Base-by-base conservation (phyloP, 345 rosid genomes). In the Sisymbrium irio region DNA sequence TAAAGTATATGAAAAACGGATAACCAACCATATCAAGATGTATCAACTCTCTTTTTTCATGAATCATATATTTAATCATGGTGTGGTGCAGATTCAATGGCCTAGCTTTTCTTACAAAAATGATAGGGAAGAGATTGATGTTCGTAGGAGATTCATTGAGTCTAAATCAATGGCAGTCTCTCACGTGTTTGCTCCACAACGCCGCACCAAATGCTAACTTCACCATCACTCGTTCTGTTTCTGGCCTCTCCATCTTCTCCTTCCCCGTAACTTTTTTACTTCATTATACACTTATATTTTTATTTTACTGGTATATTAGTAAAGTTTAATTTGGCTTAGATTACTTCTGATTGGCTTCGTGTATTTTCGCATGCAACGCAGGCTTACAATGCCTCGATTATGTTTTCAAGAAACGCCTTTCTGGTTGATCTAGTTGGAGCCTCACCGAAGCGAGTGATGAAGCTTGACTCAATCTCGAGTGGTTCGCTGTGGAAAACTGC, bases 141-240 rank as follows among this genome's bases (percentile, higher is more conserved):
- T 93, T 88, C 27, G 90, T 88, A 27, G 98, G 98, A 65, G 96
- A 93, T 37, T 93, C 97, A n/a, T 22, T 90, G 42, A 83, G 90
- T 76, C 74, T 90, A 56, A 93, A 93, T 49, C 90, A 90, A 50
- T 93, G 98, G 98, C 98, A 90, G 55, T 93, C 98, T 3, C 86
- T 93, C 17, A 85, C 93, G 5, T 88, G 98, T 83, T 73, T 93
- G 87, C 91, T 93, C 46, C 91, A 87, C 68, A 69, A 78, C n/a
- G 62, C 88, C 7, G 78, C 75, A 4, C 93, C 97, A 3, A 30
- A 35, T 0, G 77, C 76, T 2, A 67, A 37, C 1, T 87, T 75
- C 64, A 67, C 67, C 45, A 7, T 39, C 1, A 27, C 47, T 2
- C 83, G 88, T 36, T 46, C 44, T 13, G 27, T 66, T 65, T 84